Conservation (phyloP, 805 yeast species). For the Myxozyma udenii region DNA sequence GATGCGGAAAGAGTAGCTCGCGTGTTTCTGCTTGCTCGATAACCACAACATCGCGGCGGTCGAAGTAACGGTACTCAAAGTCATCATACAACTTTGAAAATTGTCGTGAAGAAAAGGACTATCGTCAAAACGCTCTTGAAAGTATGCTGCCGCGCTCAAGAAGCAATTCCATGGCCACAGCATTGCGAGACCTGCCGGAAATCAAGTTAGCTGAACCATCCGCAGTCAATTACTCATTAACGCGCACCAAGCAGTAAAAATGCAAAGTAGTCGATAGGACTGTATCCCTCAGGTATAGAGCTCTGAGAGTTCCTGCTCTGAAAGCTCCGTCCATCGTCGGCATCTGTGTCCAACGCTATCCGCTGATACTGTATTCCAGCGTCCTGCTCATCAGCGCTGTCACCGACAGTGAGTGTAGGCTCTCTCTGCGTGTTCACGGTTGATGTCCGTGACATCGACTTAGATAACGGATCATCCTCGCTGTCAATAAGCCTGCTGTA, state of each 20-base stretch:
- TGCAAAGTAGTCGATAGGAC: conserved; percentile 17
- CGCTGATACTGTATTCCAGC: too few species aligned
- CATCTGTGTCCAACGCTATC: too few species aligned
- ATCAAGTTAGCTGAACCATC: too few species aligned
- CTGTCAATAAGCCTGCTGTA: too few species aligned
- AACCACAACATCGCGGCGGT: conserved; percentile 23
- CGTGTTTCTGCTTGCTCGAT: conserved; percentile 19
- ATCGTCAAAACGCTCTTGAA: conserved; percentile 57
- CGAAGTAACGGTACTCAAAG: conserved; percentile 40
- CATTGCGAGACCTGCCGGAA: conserved; percentile 30
- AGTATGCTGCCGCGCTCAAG: conserved; percentile 79
- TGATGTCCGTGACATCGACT: too few species aligned
- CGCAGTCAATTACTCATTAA: neutral
- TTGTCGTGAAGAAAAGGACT: conserved; percentile 42
- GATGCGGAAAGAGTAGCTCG: conserved; percentile 27
- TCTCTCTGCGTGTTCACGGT: too few species aligned
- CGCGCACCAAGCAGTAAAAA: conserved; percentile 15
- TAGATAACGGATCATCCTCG: too few species aligned
- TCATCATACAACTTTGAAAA: conserved; percentile 43
- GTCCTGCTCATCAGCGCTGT: too few species aligned
- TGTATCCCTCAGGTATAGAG: conserved; percentile 3
- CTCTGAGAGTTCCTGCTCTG: too few species aligned
- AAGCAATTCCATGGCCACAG: conserved; percentile 98
- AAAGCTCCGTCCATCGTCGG: too few species aligned
- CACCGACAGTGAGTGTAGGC: too few species aligned